These are phyloP conservation scores for Tuber calosporum DNA, from an alignment of 495 filamentous ascomycete species.

Conservation along the genomic window DNA sequence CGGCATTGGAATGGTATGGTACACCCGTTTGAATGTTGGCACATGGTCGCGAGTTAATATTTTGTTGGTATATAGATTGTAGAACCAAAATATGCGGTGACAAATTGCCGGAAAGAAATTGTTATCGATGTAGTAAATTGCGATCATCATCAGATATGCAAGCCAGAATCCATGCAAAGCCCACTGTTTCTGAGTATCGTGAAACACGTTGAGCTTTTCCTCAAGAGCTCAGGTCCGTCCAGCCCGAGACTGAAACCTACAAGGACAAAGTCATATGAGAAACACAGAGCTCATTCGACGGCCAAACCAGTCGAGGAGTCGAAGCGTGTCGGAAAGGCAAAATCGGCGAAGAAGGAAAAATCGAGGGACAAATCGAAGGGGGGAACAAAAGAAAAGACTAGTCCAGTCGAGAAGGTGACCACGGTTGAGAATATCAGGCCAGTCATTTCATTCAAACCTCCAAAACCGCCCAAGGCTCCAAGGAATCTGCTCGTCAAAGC, in stretches of 20 bases:
- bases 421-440: neutral
- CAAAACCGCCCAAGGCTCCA: neutral
- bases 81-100: conserved; percentile 4
- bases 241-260: neutral
- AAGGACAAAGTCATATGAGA: neutral
- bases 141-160: conserved; percentile 3
- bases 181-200: neutral
- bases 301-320: neutral
- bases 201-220: neutral
- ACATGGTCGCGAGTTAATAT: neutral
- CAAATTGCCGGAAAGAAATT: neutral
- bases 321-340: neutral
- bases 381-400: neutral
- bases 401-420: neutral
- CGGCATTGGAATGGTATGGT: neutral
- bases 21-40: neutral
- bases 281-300: neutral
- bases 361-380: neutral
- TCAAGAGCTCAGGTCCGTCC: neutral
- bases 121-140: neutral
- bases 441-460: neutral
- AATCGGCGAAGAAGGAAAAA: neutral
- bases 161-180: conserved; percentile 2
- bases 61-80: neutral
- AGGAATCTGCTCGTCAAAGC: neutral